These are phyloP conservation scores for Theobroma cacao DNA, from an alignment of 345 rosid species.

Conservation along the genomic window DNA sequence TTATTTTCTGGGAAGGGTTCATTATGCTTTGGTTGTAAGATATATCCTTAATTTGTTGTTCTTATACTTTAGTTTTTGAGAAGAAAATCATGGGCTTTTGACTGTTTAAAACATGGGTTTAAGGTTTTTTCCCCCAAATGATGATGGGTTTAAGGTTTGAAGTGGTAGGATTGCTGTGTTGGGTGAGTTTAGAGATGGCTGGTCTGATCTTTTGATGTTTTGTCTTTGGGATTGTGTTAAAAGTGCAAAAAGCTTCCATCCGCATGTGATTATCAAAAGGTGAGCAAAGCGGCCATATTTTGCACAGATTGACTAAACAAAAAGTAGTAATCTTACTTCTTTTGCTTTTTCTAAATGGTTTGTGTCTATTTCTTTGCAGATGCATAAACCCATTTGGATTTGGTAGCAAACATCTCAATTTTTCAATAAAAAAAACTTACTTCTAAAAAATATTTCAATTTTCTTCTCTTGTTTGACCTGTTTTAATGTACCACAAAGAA, in stretches of 20 bases:
- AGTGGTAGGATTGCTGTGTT: too few relatives aligned
- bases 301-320: neutral
- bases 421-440: neutral
- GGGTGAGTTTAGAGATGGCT: too few relatives aligned
- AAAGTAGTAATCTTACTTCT: neutral
- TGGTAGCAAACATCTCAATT: neutral
- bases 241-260: constrained; percentile 11
- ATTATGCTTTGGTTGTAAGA: too few relatives aligned
- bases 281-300: constrained; percentile 12
- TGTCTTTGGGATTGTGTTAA: neutral
- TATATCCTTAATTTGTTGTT: too few relatives aligned
- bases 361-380: neutral
- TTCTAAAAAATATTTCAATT: too few relatives aligned
- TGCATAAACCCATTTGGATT: neutral
- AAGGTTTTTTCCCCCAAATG: too few relatives aligned
- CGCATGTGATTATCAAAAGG: neutral
- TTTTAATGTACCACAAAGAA: too few relatives aligned
- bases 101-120: neutral
- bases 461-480: too few relatives aligned
- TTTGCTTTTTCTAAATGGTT: neutral
- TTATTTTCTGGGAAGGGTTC: too few relatives aligned
- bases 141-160: neutral
- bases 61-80: neutral
- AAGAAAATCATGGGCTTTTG: too few relatives aligned
- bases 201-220: neutral